Conservation (phyloP, 495 filamentous ascomycete species). For the Penicillium roqueforti region DNA sequence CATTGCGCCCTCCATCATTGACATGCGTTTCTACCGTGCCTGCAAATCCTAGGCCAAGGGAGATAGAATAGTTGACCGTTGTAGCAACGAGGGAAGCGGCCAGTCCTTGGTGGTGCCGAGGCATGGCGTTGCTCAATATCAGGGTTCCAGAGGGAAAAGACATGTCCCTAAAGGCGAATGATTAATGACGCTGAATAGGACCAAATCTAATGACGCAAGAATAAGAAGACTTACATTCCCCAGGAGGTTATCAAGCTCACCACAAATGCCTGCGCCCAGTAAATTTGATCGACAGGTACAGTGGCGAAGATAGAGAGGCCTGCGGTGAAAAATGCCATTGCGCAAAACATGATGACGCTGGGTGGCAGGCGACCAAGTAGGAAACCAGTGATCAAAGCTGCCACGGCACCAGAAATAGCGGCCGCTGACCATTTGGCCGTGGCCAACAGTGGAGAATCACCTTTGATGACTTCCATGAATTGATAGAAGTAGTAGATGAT, state of each 20-base stretch:
- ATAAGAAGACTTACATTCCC: constrained; percentile 41
- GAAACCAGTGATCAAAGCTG: constrained; percentile 41
- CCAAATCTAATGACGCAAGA: too few relatives aligned
- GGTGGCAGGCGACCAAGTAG: constrained; percentile 36
- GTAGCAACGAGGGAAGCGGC: too few relatives aligned
- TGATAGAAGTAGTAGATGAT: constrained; percentile 42
- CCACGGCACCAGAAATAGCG: constrained; percentile 34
- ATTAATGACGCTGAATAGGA: too few relatives aligned
- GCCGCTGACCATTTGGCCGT: constrained; percentile 37
- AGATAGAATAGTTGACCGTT: too few relatives aligned
- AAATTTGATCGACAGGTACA: constrained; percentile 45
- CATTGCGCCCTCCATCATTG: too few relatives aligned
- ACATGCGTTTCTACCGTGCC: too few relatives aligned
- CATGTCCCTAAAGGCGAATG: too few relatives aligned
- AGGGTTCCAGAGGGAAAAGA: too few relatives aligned
- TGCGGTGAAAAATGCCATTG: constrained; percentile 22
- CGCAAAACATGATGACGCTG: constrained; percentile 47
- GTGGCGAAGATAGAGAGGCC: constrained; percentile 46
- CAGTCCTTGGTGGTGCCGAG: too few relatives aligned
- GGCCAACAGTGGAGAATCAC: constrained; percentile 32
- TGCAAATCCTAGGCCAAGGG: too few relatives aligned
- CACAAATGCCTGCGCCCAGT: constrained; percentile 61
- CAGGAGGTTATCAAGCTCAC: constrained; percentile 51
- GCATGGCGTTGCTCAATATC: too few relatives aligned
- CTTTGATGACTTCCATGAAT: constrained; percentile 35